phyloP scores from a whole-genome alignment of 768 basidiomycete genomes.

The Lentinula guzmanii region DNA sequence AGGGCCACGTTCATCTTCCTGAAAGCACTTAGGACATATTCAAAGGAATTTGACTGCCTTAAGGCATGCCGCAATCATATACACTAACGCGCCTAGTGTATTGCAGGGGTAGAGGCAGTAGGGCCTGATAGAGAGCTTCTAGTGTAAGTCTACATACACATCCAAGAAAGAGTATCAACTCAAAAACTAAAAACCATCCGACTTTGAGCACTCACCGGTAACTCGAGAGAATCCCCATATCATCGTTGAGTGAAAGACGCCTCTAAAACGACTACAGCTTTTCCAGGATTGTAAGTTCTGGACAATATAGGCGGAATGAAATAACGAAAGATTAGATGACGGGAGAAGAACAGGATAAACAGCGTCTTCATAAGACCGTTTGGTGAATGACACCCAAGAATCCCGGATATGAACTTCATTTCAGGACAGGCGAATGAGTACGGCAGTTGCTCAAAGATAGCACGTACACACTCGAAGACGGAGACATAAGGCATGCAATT shows the following conservation, averaged over 20 bases:
- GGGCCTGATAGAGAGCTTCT: no score
- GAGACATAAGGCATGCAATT: neutral
- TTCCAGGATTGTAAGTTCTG: no score
- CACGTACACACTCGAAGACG: neutral
- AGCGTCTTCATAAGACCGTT: neutral
- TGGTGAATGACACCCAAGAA: neutral
- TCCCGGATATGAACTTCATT: neutral
- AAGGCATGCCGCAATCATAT: neutral
- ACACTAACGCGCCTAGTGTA: no score
- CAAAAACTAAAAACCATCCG: no score
- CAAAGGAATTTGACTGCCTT: neutral
- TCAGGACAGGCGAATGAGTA: neutral
- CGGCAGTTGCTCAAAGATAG: neutral
- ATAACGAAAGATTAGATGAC: neutral
- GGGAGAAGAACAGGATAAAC: neutral
- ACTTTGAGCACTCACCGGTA: no score
- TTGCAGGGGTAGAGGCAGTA: no score
- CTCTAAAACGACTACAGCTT: no score
- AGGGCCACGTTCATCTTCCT: neutral
- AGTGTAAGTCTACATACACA: no score
- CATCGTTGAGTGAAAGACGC: no score
- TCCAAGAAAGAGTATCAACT: no score
- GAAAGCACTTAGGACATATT: neutral
- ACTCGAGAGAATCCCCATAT: no score
- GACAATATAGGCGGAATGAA: no score